A percentile compares a stretch with the other conserved stretches of the same genome.
Evolutionary conservation across 345 rosid genomes (phyloP).

Genomic region (Corymbia maculata): DNA sequence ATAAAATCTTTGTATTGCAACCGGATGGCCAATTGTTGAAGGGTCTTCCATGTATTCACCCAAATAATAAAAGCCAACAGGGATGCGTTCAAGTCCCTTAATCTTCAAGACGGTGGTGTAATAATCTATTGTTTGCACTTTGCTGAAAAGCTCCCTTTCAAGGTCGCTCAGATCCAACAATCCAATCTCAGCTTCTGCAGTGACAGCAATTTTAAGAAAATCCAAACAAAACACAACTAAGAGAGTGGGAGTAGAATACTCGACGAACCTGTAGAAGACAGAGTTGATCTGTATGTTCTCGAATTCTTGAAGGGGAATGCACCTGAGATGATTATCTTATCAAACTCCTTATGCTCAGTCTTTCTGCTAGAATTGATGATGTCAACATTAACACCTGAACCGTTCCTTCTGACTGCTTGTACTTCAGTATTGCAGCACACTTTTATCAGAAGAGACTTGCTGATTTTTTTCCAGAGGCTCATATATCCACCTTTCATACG

Average conservation of each 20-base stretch:
- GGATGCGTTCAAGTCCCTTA: conserved; percentile 45
- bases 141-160: conserved; percentile 44
- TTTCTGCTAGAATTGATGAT: conserved; percentile 19
- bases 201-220: not conserved
- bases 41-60: conserved; percentile 66
- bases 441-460: conserved; percentile 28
- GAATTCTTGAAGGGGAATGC: conserved; percentile 38
- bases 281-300: conserved; percentile 35
- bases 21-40: conserved; percentile 49
- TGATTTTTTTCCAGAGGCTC: conserved; percentile 44
- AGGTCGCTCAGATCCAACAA: conserved; percentile 38
- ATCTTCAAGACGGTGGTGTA: conserved; percentile 54
- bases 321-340: conserved; percentile 51
- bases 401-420: conserved; percentile 22
- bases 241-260: not conserved
- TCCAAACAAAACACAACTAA: not conserved
- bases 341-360: conserved; percentile 32
- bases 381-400: conserved; percentile 23
- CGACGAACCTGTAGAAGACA: conserved; percentile 23
- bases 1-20: conserved; percentile 65
- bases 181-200: conserved; percentile 29
- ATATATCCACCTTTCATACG: conserved; percentile 56
- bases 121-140: conserved; percentile 57
- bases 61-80: conserved; percentile 54
- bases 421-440: conserved; percentile 41